Evolutionary conservation across 352 stramenopile species (phyloP).

Genomic region (Thalassiosira oceanica): DNA sequence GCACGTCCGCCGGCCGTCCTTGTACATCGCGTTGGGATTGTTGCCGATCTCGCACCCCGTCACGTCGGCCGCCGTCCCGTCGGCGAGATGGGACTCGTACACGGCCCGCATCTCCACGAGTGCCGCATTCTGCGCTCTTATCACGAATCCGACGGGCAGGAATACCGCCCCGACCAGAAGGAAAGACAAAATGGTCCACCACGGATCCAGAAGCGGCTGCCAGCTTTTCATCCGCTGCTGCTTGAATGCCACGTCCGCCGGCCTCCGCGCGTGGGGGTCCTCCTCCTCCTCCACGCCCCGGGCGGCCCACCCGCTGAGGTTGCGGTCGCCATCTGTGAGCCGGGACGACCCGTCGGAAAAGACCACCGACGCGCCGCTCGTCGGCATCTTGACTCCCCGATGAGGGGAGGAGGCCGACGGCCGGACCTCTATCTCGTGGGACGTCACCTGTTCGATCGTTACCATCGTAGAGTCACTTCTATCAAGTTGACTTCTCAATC

Average conservation of each 20-base stretch:
- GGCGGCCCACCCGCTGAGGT: no score
- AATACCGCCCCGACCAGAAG: slow-evolving; percentile 92
- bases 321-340: no score
- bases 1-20: slow-evolving; percentile 28
- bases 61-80: slow-evolving; percentile 26
- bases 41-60: slow-evolving; percentile 48
- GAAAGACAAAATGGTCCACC: slow-evolving; percentile 93
- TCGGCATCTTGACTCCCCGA: no score
- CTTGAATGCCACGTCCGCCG: slow-evolving; percentile 74
- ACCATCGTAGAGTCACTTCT: no score
- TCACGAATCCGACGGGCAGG: no score
- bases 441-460: no score
- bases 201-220: slow-evolving; percentile 95
- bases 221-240: slow-evolving; percentile 89
- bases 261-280: slow-evolving; percentile 21
- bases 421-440: no score
- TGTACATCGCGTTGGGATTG: slow-evolving; percentile 48
- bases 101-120: slow-evolving; percentile 59
- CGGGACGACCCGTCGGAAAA: no score
- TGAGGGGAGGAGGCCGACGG: no score
- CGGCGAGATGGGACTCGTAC: slow-evolving; percentile 58
- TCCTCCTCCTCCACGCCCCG: neutral
- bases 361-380: no score
- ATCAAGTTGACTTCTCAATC: no score
- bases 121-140: no score